A percentile compares a stretch with the other conserved stretches of the same genome.
Evolutionary conservation across 352 stramenopile species (phyloP).

Genomic region (Globisporangium camurandrum): DNA sequence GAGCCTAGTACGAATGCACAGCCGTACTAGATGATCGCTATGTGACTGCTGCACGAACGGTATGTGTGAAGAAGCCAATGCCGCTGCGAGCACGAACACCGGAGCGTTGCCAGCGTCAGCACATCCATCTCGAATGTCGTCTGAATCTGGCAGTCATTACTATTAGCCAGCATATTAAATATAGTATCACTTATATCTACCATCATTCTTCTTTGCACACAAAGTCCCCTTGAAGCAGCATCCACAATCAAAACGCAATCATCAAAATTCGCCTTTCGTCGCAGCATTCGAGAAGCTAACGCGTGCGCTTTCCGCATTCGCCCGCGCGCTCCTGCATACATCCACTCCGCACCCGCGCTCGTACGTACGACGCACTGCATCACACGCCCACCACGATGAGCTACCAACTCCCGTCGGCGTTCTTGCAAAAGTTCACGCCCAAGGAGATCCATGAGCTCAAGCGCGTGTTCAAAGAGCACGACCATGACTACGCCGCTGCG

Average conservation of each 20-base stretch:
- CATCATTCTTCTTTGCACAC: no score
- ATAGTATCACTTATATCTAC: no score
- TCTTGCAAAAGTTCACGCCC: slow-evolving; percentile 82
- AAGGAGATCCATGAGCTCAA: slow-evolving; percentile 86
- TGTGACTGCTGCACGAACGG: background rate
- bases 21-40: slow-evolving; percentile 32
- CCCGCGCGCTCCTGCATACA: no score
- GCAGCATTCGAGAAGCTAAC: no score
- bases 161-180: no score
- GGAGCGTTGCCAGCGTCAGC: no score
- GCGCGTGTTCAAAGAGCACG: slow-evolving; percentile 80
- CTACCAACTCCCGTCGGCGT: slow-evolving; percentile 77
- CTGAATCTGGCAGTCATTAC: no score
- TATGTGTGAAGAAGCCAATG: background rate
- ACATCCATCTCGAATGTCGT: no score
- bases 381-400: slow-evolving; percentile 34
- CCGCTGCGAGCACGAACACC: background rate
- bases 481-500: slow-evolving; percentile 56
- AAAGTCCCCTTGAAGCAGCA: no score
- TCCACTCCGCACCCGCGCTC: background rate
- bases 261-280: no score
- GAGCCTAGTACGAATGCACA: slow-evolving; percentile 48
- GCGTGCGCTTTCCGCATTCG: no score
- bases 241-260: no score
- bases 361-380: background rate